Conservation (phyloP, 148 eudicot species). For the Euryodendron excelsum region DNA sequence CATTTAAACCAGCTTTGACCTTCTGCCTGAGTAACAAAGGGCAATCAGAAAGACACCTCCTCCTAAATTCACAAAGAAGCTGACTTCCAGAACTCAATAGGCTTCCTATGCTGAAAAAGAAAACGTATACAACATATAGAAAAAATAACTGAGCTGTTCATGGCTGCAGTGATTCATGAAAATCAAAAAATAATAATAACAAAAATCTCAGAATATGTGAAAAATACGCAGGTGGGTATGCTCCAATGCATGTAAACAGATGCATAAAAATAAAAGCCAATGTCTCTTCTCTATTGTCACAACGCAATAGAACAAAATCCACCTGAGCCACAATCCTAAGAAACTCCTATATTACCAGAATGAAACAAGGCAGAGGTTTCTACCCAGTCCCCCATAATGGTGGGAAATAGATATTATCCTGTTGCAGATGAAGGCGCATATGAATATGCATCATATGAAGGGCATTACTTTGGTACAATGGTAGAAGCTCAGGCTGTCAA, state of each 20-base stretch:
- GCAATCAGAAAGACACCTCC: neutral
- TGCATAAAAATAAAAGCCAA: neutral
- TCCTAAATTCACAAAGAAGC: slow-evolving; percentile 28
- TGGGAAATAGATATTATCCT: neutral
- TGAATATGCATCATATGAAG: no score
- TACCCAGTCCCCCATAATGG: no score
- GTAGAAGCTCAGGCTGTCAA: neutral
- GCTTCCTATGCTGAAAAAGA: slow-evolving; percentile 70
- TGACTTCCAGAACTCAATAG: slow-evolving; percentile 50
- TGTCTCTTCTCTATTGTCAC: neutral
- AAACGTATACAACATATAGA: neutral
- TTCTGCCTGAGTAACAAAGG: neutral
- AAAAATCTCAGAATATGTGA: neutral
- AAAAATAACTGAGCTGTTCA: no score
- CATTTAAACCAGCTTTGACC: neutral
- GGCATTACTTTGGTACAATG: neutral
- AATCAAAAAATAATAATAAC: neutral
- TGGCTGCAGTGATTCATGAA: neutral
- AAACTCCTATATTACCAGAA: neutral
- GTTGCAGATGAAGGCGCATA: neutral
- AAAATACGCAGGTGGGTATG: neutral
- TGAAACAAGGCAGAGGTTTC: neutral
- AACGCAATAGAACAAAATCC: neutral
- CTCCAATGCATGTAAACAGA: neutral
- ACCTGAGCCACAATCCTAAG: neutral